Base-by-base conservation (phyloP, 2,329 filamentous ascomycete genomes). In the Alternaria solani region DNA sequence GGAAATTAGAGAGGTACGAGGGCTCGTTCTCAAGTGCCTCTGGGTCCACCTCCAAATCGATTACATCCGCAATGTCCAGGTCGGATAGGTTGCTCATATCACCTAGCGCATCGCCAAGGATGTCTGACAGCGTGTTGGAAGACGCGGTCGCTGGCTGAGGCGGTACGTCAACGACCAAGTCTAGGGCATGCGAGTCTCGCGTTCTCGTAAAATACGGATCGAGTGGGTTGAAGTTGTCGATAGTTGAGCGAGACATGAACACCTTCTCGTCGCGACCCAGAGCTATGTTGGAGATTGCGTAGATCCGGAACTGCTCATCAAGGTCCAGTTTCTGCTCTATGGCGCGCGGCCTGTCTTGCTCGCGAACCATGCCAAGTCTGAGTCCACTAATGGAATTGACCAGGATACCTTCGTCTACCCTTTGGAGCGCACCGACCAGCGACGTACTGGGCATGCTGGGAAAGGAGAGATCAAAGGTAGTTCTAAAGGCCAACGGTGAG, bases 231-330 rank as follows among this genome's bases (percentile, higher is more conserved):
- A 90, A 88, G 28, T 93, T 88, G 26, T 80, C 75, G 41, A 84
- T 71, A 1, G 94, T 86, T 59, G 93, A 88, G 25, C 91, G 88
- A 47, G 90, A 86, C 64, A 98, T 86, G 74, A 92, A 91, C 20
- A 97, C 88, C 65, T 90, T 91, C 78, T 98, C 94, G 73, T 98
- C 93, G 48, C 91, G 89, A 4, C 94, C 94, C 4, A 99, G 83
- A 1, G 91, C 87, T 41, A 94, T 86, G 67, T 91, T 92, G 42
- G 92, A 93, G 63, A 97, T 89, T 44, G 91, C 90, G 58, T 91
- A 91, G 42, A 98, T 89, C 57, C 89, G 86, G 84, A 91, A 93
- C 14, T 82, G 78, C 34, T 80, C 78, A 38, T 78, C 75, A 34
- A 77, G 34, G 0, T 66, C 60, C 9, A 68, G 57, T 4, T 65